phyloP scores from a whole-genome alignment of 176 grass and related monocot species.

The Metroxylon sagu region DNA sequence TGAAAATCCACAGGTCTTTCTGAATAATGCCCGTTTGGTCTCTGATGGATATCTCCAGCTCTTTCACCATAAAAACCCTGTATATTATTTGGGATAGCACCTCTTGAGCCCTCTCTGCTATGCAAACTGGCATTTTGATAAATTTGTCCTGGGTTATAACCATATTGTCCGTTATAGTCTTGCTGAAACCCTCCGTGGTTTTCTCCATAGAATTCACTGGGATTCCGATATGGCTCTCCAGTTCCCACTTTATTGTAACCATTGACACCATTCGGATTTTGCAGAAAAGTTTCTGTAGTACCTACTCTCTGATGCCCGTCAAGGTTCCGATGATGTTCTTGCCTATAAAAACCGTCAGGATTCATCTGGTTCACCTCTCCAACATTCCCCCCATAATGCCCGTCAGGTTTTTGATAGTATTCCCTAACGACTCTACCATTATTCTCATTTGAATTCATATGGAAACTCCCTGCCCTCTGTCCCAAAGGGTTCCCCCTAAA shows the following conservation, averaged over 20 bases:
- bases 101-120: slow-evolving; percentile 6
- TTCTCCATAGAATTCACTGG: slow-evolving; percentile 20
- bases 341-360: background rate
- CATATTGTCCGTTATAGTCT: slow-evolving; percentile 24
- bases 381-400: background rate
- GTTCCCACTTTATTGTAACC: background rate
- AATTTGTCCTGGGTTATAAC: slow-evolving; percentile 24
- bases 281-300: background rate
- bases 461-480: too few relatives aligned
- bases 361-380: background rate
- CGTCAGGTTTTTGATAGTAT: background rate
- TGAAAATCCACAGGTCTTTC: slow-evolving; percentile 21
- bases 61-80: slow-evolving; percentile 21
- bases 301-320: background rate
- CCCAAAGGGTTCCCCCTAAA: too few relatives aligned
- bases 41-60: slow-evolving; percentile 24
- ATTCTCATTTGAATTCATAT: background rate
- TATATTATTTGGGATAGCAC: slow-evolving; percentile 17
- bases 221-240: slow-evolving; percentile 8
- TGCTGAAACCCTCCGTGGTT: slow-evolving; percentile 28
- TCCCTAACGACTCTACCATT: background rate
- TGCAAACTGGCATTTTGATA: slow-evolving; percentile 24
- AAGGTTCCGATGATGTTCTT: background rate
- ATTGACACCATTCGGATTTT: background rate
- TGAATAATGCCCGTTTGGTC: slow-evolving; percentile 23